Conservation (phyloP, 257 asterid species). For the Verbena officinalis region DNA sequence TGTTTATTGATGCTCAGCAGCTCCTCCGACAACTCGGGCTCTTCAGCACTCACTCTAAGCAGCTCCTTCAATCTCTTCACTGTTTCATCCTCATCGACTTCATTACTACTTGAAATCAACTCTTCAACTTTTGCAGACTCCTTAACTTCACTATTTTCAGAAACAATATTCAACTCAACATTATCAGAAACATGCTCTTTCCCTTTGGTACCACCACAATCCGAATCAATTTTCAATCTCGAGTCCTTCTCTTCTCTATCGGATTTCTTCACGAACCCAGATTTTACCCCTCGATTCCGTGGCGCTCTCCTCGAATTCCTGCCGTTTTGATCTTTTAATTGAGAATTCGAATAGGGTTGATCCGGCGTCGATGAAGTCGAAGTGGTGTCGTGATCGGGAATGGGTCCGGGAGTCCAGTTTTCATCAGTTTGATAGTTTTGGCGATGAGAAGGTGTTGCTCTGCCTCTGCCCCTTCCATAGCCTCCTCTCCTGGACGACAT, state of each 20-base stretch:
- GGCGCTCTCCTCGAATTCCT: slow-evolving; percentile 34
- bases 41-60: slow-evolving; percentile 47
- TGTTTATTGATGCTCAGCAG: slow-evolving; percentile 59
- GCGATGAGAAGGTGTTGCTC: background rate
- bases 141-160: slow-evolving; percentile 19
- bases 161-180: slow-evolving; percentile 23
- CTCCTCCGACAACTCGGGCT: slow-evolving; percentile 56
- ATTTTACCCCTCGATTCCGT: slow-evolving; percentile 22
- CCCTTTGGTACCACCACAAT: slow-evolving; percentile 15
- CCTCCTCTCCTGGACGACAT: slow-evolving; percentile 29
- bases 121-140: slow-evolving; percentile 26
- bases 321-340: slow-evolving; percentile 13
- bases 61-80: slow-evolving; percentile 51
- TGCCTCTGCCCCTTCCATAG: slow-evolving; percentile 21
- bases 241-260: slow-evolving; percentile 17
- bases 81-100: slow-evolving; percentile 37
- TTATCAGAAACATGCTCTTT: slow-evolving; percentile 29
- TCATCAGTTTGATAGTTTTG: slow-evolving; percentile 12
- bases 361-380: slow-evolving; percentile 21
- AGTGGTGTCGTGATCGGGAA: slow-evolving; percentile 17
- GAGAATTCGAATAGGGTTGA: slow-evolving; percentile 7
- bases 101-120: slow-evolving; percentile 24
- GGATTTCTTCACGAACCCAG: slow-evolving; percentile 34
- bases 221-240: slow-evolving; percentile 13
- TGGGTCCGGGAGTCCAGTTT: slow-evolving; percentile 30